Conservation (phyloP, 805 yeast species). For the Ogataea pini region DNA sequence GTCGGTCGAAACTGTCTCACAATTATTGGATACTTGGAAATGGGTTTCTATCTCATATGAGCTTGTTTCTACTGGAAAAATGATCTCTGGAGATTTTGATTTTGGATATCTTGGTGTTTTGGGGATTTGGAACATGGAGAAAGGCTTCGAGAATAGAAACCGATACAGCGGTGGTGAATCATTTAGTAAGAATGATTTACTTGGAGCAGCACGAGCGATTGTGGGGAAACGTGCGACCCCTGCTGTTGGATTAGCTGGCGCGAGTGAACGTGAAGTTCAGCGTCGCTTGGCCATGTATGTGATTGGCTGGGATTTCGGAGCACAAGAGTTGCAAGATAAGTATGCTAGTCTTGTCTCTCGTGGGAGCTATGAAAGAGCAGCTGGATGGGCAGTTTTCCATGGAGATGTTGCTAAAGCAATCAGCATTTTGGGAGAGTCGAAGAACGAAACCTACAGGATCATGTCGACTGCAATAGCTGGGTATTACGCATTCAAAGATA, state of each 20-base stretch:
- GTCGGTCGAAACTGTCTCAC: constrained; percentile 53
- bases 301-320: constrained; percentile 88
- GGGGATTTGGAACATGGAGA: constrained; percentile 84
- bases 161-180: constrained; percentile 40
- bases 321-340: constrained; percentile 71
- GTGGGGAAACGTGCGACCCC: constrained; percentile 43
- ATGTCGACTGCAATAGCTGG: constrained; percentile 96
- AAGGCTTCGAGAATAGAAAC: constrained; percentile 50
- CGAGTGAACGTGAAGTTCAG: constrained; percentile 57
- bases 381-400: constrained; percentile 96
- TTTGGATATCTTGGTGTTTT: constrained; percentile 85
- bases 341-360: constrained; percentile 53
- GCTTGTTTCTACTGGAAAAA: constrained; percentile 61
- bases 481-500: constrained; percentile 65
- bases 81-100: constrained; percentile 71
- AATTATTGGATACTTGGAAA: constrained; percentile 80
- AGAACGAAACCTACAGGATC: constrained; percentile 65
- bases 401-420: constrained; percentile 85
- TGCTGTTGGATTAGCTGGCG: constrained; percentile 42
- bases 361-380: constrained; percentile 83
- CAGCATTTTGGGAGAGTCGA: constrained; percentile 71
- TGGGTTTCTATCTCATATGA: constrained; percentile 80
- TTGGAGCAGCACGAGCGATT: constrained; percentile 52
- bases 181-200: constrained; percentile 44
- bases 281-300: constrained; percentile 78